phyloP scores from a whole-genome alignment of 1,139 yeast genomes.

The Yamadazyma buinensis region DNA sequence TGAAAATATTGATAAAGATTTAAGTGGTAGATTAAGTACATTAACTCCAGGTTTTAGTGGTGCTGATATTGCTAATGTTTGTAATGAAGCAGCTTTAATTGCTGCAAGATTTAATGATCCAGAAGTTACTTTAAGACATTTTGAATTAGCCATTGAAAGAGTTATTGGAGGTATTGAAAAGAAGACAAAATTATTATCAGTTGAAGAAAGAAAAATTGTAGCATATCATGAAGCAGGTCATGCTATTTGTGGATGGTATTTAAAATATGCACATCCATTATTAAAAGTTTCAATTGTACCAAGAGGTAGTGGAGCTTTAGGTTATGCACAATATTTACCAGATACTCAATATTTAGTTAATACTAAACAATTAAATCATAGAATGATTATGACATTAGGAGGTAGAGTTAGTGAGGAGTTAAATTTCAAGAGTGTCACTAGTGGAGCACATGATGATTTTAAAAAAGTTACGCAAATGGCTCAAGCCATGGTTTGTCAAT shows the following conservation, averaged over 20 bases:
- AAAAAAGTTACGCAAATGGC: slow-evolving; percentile 96
- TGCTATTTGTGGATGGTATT: slow-evolving; percentile 96
- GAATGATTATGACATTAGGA: slow-evolving; percentile 96
- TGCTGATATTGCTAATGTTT: slow-evolving; percentile 95
- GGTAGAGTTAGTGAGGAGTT: slow-evolving; percentile 95
- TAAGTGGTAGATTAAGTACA: slow-evolving; percentile 88
- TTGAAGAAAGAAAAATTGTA: slow-evolving; percentile 82
- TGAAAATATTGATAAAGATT: slow-evolving; percentile 36
- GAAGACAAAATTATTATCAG: slow-evolving; percentile 76
- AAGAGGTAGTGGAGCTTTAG: slow-evolving; percentile 93
- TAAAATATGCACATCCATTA: slow-evolving; percentile 86
- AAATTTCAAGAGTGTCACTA: slow-evolving; percentile 83
- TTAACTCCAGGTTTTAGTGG: slow-evolving; percentile 97
- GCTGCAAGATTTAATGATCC: slow-evolving; percentile 83
- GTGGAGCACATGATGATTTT: slow-evolving; percentile 96
- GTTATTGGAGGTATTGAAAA: slow-evolving; percentile 96
- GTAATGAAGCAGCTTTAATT: slow-evolving; percentile 94
- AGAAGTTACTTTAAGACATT: slow-evolving; percentile 70
- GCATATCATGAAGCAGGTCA: slow-evolving; percentile 99
- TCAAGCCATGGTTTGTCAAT: slow-evolving; percentile 82
- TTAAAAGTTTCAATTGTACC: slow-evolving; percentile 95
- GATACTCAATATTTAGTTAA: slow-evolving; percentile 85
- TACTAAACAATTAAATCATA: slow-evolving; percentile 73
- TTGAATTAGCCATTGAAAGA: slow-evolving; percentile 94
- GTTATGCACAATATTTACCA: slow-evolving; percentile 97